phyloP scores from a whole-genome alignment of 2,329 filamentous ascomycete species.

The Fonsecaea multimorphosa region DNA sequence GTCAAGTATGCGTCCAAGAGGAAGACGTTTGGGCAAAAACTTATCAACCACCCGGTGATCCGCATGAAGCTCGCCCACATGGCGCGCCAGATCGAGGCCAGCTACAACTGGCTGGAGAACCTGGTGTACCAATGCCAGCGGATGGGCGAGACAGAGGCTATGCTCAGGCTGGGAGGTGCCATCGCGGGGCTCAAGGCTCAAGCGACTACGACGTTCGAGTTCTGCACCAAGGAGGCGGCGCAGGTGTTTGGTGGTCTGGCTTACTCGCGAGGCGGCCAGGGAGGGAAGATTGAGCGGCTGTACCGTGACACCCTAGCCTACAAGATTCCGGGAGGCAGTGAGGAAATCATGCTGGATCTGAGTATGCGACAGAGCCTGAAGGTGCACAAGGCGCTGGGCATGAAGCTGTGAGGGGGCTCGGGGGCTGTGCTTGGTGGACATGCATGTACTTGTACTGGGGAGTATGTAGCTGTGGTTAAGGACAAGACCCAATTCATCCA shows the following conservation, averaged over 20 bases:
- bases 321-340: conserved; percentile 90
- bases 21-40: conserved; percentile 91
- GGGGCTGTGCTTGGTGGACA: neutral
- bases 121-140: conserved; percentile 89
- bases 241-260: conserved; percentile 97
- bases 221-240: conserved; percentile 92
- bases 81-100: conserved; percentile 96
- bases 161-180: conserved; percentile 91
- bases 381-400: conserved; percentile 88
- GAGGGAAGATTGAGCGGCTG: conserved; percentile 90
- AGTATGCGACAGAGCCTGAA: conserved; percentile 89
- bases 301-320: conserved; percentile 96
- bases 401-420: conserved; percentile 91
- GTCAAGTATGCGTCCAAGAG: conserved; percentile 98
- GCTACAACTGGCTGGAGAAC: conserved; percentile 96
- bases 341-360: conserved; percentile 98
- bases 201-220: conserved; percentile 92
- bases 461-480: no score
- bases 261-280: conserved; percentile 92
- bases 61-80: conserved; percentile 97
- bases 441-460: neutral
- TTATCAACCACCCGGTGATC: conserved; percentile 96
- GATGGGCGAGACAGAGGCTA: conserved; percentile 94
- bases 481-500: no score
- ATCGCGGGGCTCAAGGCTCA: conserved; percentile 96